Evolutionary conservation across 176 grass and related monocot genomes (phyloP), one percentile per base, ranked within the genome.

Genomic region (Avena sativa): DNA sequence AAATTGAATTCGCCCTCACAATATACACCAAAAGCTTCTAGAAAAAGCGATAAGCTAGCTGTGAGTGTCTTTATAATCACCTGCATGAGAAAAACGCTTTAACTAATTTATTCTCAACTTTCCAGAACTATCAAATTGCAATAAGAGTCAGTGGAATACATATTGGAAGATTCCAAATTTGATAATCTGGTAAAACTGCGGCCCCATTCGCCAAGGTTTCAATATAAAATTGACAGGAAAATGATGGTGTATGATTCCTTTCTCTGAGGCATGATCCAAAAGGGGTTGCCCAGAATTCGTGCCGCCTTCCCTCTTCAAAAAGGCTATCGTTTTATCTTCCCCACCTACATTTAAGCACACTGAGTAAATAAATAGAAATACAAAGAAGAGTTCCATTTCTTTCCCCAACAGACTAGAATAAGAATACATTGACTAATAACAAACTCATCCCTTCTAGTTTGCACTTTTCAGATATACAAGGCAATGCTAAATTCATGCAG

Each of bases 131-230:
- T 74, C 5, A 66, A 73, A 79, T 85, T 57, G 11, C 75, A 55
- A 76, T 68, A 77, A 65, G 47, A 47, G 60, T 21, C 71, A 51
- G 81, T 72, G 17, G 23, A 79, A 86, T 98, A 98, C 94, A 84
- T 98, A 98, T 94, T 98, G 97, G 86, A 95, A 96, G 86, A 98
- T 93, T 81, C 97, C 97, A 80, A 98, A 92, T 86, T 96, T 98
- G 81, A 98, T 96, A 81, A 95, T 90, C 61, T 87, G 90, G 71
- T 98, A 98, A 85, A 98, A 96, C 47, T 83, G 91, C 4, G 74
- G 80, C 47, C 94, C 92, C 47, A 98, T 25, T 94, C 84, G 95
- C 93, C 96, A 98, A 19, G 93, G 96, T 76, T 91, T 93, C 79
- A 96, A 34, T 51, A 98, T 88, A 90, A 85, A 94, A 86, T 96